Percentiles rank a stretch among this genome's conserved stretches.
Conservation (phyloP, 2,329 filamentous ascomycete genomes). For the Colletotrichum nymphaeae region DNA sequence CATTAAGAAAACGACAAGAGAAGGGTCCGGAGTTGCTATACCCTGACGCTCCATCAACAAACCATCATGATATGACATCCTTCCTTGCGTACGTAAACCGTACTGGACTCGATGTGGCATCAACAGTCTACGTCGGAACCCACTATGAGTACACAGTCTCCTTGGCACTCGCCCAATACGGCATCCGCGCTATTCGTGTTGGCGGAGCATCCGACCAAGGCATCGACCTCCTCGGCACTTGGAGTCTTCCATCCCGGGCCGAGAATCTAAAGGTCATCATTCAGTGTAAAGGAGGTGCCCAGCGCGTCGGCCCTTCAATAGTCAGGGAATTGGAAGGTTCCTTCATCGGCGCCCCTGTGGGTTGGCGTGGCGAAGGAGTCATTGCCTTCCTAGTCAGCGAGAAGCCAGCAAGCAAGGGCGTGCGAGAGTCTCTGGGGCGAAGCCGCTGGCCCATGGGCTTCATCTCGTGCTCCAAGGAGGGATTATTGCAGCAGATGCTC, state of each 20-base stretch:
- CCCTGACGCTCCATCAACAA: slow-evolving; percentile 56
- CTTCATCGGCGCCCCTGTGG: slow-evolving; percentile 77
- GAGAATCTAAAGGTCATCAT: slow-evolving; percentile 59
- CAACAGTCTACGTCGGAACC: slow-evolving; percentile 77
- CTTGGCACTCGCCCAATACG: slow-evolving; percentile 65
- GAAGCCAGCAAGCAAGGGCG: slow-evolving; percentile 79
- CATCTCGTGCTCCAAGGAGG: slow-evolving; percentile 68
- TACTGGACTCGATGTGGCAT: slow-evolving; percentile 63
- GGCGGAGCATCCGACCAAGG: slow-evolving; percentile 77
- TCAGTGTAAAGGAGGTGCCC: slow-evolving; percentile 77
- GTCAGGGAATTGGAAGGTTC: slow-evolving; percentile 85
- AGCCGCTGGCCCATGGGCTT: slow-evolving; percentile 80
- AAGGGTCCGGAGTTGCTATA: slow-evolving; percentile 46
- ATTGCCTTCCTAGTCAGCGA: slow-evolving; percentile 79
- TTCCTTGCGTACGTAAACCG: slow-evolving; percentile 74
- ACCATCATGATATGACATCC: slow-evolving; percentile 72
- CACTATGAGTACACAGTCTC: slow-evolving; percentile 80
- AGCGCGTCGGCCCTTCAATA: slow-evolving; percentile 65
- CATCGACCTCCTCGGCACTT: slow-evolving; percentile 80
- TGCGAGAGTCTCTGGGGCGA: slow-evolving; percentile 76
- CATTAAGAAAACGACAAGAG: background rate
- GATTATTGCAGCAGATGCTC: slow-evolving; percentile 73
- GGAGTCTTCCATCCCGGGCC: slow-evolving; percentile 65
- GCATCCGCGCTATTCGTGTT: slow-evolving; percentile 73
- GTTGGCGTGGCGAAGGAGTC: slow-evolving; percentile 74